Conservation (phyloP, 768 basidiomycete species). For the Suillus luteus region DNA sequence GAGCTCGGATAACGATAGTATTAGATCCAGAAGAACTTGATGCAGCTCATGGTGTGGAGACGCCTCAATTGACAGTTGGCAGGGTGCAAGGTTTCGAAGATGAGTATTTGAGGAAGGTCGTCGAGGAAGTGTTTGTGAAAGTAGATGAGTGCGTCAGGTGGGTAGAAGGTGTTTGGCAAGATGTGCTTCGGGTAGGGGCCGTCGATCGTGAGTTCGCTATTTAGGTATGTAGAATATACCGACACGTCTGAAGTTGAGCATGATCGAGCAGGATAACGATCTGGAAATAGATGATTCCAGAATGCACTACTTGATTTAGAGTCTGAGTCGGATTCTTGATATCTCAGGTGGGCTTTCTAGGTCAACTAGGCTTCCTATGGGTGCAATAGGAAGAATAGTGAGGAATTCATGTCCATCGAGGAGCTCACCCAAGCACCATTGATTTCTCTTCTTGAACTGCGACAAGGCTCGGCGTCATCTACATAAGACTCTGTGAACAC, state of each 20-base stretch:
- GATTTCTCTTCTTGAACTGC: too few relatives aligned
- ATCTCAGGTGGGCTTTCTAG: too few relatives aligned
- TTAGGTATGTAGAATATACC: neutral
- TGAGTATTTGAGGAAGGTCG: slow-evolving; percentile 47
- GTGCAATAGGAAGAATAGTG: too few relatives aligned
- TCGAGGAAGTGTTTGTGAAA: slow-evolving; percentile 43
- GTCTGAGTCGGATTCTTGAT: too few relatives aligned
- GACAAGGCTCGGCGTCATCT: too few relatives aligned
- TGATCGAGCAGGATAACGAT: neutral
- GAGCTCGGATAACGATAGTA: slow-evolving; percentile 25
- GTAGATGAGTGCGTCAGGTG: slow-evolving; percentile 49
- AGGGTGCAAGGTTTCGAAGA: slow-evolving; percentile 71
- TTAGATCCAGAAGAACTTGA: slow-evolving; percentile 28
- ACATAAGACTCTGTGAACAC: too few relatives aligned
- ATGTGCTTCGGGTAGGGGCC: slow-evolving; percentile 31
- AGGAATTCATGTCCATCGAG: too few relatives aligned
- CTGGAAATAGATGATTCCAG: neutral
- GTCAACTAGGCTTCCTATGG: too few relatives aligned
- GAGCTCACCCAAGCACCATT: too few relatives aligned
- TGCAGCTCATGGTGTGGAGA: slow-evolving; percentile 4
- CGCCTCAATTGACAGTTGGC: neutral
- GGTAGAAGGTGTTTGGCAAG: slow-evolving; percentile 58
- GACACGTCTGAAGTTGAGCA: neutral
- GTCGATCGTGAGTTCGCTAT: neutral
- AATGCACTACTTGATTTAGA: neutral